These are phyloP conservation scores for Geranomyces variabilis DNA, from an alignment of 192 early-diverging fungal genomes.

Conservation along the genomic window DNA sequence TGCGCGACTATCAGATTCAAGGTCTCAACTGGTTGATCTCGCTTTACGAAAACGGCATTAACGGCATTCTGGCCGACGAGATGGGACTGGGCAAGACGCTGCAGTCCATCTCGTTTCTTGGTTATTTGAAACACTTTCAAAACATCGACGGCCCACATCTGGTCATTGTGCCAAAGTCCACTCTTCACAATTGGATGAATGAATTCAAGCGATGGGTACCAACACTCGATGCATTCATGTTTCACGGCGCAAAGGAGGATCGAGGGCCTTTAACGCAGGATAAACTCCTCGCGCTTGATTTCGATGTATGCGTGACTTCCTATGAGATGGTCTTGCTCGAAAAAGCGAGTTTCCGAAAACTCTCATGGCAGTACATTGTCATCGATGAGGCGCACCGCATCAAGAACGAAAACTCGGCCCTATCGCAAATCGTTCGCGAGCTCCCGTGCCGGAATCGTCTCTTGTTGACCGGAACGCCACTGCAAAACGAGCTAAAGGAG, in stretches of 20 bases:
- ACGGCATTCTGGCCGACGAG: constrained; percentile 98
- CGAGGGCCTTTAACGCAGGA: constrained; percentile 36
- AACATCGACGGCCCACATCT: constrained; percentile 84
- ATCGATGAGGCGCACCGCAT: constrained; percentile 83
- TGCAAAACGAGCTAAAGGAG: constrained; percentile 94
- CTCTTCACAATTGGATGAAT: constrained; percentile 92
- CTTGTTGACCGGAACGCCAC: constrained; percentile 92
- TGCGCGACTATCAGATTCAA: constrained; percentile 96
- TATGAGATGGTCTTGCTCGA: constrained; percentile 96
- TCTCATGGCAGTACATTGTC: constrained; percentile 76
- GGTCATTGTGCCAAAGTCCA: constrained; percentile 96
- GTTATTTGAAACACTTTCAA: constrained; percentile 86
- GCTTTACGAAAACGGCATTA: constrained; percentile 95
- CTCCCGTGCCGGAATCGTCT: constrained; percentile 87
- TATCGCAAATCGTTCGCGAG: constrained; percentile 92
- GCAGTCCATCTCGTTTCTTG: constrained; percentile 95
- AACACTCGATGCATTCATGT: constrained; percentile 80
- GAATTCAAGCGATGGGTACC: constrained; percentile 95
- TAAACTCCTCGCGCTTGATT: constrained; percentile 47
- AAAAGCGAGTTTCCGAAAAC: constrained; percentile 80
- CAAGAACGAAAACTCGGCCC: constrained; percentile 92
- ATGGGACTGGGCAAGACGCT: constrained; percentile 98
- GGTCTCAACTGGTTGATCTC: constrained; percentile 99
- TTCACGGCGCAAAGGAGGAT: constrained; percentile 87
- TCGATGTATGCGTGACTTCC: constrained; percentile 93